Base-by-base conservation (phyloP, 805 yeast genomes). In the Jamesozyma piceae region DNA sequence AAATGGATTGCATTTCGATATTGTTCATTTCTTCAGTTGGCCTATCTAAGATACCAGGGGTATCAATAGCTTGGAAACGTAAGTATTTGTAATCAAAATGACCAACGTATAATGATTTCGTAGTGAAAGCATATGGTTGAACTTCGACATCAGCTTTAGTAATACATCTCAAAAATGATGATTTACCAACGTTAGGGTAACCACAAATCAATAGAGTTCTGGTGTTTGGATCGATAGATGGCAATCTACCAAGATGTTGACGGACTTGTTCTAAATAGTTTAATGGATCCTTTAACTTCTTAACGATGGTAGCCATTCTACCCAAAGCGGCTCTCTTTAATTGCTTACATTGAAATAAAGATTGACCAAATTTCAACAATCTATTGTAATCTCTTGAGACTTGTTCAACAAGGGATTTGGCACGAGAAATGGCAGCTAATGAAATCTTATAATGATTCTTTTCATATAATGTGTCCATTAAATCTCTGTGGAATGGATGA, bases 21-120 rank as follows among this genome's bases (percentile, higher is more conserved):
- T 92, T 92, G 73, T 92, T 92, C 99, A 92, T 92, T 64, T 92
- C 98, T 67, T 92, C 99, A 36, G 97, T 88, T 47, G 98, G 98
- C 66, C 97, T 80, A 68, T 92, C 99, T 64, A 92, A 73, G 58
- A 92, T 89, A 72, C 99, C 99, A 28, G 99, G 98, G 31, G 98
- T 92, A 68, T 92, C 99, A 61, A 92, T 92, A 43, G 97, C 98
- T 72, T 92, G 99, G 73, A 92, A 92, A 60, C 99, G 76, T 60
- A 92, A 72, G 66, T 92, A 94, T 70, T 92, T 92, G 72, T 92
- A 92, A 70, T 92, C 99, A 64, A 92, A 92, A 70, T 92, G 99
- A 53, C 99, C 99, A 45, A 92, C 99, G 58, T 87, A 92, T 56
- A 92, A 71, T 27, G 96, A 85, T 71, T 92, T 92, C 48, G 99